phyloP scores from a whole-genome alignment of 1,284 basidiomycete species.

The Omphalotus olearius region DNA sequence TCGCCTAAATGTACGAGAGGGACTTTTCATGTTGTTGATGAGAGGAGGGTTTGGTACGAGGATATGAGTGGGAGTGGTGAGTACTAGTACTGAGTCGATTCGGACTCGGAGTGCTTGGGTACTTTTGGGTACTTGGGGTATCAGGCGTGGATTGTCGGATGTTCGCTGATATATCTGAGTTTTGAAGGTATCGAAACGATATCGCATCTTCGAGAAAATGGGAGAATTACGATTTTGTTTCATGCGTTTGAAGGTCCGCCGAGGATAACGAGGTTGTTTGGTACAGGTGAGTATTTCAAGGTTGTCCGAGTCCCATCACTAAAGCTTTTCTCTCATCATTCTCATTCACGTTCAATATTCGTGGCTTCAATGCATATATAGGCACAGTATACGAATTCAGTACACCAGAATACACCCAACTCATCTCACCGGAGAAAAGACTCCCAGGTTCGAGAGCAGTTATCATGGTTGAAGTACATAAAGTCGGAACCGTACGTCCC shows the following conservation, averaged over 20 bases:
- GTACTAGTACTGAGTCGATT: conserved; percentile 21
- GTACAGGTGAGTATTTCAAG: conserved; percentile 37
- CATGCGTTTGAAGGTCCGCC: conserved; percentile 52
- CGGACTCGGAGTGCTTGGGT: too few relatives aligned
- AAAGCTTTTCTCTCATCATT: not conserved
- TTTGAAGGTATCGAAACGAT: conserved; percentile 52
- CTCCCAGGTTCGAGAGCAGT: conserved; percentile 46
- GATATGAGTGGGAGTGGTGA: conserved; percentile 54
- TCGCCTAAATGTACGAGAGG: conserved; percentile 47
- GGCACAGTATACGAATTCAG: conserved; percentile 48
- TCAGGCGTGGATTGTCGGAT: not conserved
- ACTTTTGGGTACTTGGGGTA: too few relatives aligned
- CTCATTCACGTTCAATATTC: too few relatives aligned
- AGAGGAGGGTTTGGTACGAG: conserved; percentile 53
- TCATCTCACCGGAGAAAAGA: conserved; percentile 37
- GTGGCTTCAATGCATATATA: too few relatives aligned
- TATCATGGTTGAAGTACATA: conserved; percentile 45
- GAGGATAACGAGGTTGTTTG: conserved; percentile 47
- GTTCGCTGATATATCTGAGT: not conserved
- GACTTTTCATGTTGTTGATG: conserved; percentile 47
- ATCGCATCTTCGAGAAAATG: conserved; percentile 56
- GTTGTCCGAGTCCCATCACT: not conserved
- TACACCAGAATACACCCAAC: conserved; percentile 42
- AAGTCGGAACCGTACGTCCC: conserved; percentile 45
- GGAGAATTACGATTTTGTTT: conserved; percentile 52